Conservation (phyloP, 2,329 filamentous ascomycete genomes). For the Xylariaceae sp. region DNA sequence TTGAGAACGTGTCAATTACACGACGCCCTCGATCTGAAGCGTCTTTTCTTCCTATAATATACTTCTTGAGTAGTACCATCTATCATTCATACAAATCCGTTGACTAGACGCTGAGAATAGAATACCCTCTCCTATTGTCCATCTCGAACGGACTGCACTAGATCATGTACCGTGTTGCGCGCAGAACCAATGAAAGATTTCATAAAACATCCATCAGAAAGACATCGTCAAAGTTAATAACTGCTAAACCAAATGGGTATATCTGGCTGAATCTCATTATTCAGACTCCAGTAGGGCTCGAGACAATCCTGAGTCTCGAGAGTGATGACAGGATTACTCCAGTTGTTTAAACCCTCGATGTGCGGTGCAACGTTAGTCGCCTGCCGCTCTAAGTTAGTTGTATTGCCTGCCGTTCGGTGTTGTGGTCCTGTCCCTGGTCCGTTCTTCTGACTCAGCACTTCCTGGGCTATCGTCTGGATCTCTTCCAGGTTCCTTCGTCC, state of each 20-base stretch:
- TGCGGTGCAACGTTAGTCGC: not conserved
- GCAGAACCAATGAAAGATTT: no score
- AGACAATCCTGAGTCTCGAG: conserved; percentile 9
- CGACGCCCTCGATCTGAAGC: no score
- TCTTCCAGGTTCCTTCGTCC: conserved; percentile 25
- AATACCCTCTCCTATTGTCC: no score
- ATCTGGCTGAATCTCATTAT: conserved; percentile 25
- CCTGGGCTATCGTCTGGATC: conserved; percentile 24
- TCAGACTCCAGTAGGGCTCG: conserved; percentile 21
- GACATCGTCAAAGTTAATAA: no score
- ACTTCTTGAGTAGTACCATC: no score
- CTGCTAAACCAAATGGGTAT: conserved; percentile 26
- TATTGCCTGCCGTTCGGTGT: not conserved
- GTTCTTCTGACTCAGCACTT: conserved; percentile 22
- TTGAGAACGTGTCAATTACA: no score
- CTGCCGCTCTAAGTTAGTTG: not conserved
- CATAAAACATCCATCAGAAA: no score
- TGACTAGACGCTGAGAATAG: no score
- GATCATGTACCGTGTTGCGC: not conserved
- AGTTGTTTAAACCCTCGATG: conserved; percentile 17
- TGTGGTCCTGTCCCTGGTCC: not conserved
- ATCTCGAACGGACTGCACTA: no score
- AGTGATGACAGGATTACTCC: conserved; percentile 6
- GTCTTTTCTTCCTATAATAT: no score
- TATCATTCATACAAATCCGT: no score